A percentile compares a stretch with the other conserved stretches of the same genome.
Evolutionary conservation across 805 yeast species (phyloP).

Genomic region (Dipodascopsis tothii): DNA sequence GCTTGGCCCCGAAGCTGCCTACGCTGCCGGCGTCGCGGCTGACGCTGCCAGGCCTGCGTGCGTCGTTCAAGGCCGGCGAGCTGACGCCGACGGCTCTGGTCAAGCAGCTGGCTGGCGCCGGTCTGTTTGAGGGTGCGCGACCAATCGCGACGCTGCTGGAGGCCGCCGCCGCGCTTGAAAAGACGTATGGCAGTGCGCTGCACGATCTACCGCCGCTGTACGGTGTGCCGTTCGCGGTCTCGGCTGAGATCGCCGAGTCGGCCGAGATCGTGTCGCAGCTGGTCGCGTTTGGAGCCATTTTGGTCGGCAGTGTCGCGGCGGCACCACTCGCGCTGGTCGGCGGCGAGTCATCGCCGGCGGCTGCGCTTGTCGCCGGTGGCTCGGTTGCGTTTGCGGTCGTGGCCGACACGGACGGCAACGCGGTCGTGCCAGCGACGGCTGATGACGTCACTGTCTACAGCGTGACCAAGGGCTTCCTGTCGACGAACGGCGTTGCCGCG

Average conservation of each 20-base stretch:
- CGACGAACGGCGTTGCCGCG: constrained; percentile 16
- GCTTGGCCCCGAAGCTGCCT: constrained; percentile 8
- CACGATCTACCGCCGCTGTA: constrained; percentile 13
- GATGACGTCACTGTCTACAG: constrained; percentile 15
- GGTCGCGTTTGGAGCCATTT: constrained; percentile 11
- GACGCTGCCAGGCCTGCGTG: constrained; percentile 3
- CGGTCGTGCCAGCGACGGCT: constrained; percentile 16
- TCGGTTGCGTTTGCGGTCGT: constrained; percentile 14
- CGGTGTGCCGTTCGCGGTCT: constrained; percentile 21
- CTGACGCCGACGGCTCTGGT: background rate
- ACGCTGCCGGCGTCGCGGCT: background rate
- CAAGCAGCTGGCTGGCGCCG: too few species aligned
- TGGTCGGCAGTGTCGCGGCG: constrained; percentile 10
- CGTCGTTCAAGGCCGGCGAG: constrained; percentile 3
- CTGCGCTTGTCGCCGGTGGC: constrained; percentile 2
- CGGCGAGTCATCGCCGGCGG: background rate
- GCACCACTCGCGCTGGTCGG: constrained; percentile 2
- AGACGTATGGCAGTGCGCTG: too few species aligned
- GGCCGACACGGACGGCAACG: constrained; percentile 17
- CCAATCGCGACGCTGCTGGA: constrained; percentile 1
- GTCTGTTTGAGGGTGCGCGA: too few species aligned
- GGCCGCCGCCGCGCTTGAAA: constrained; percentile 7
- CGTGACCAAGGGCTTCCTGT: constrained; percentile 15
- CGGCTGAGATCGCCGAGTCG: constrained; percentile 10
- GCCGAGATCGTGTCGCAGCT: constrained; percentile 11